A percentile compares a stretch with the other conserved stretches of the same genome.
These are phyloP conservation scores for Aspergillus sp. DNA, from an alignment of 2,329 filamentous ascomycete genomes.

Conservation along the genomic window DNA sequence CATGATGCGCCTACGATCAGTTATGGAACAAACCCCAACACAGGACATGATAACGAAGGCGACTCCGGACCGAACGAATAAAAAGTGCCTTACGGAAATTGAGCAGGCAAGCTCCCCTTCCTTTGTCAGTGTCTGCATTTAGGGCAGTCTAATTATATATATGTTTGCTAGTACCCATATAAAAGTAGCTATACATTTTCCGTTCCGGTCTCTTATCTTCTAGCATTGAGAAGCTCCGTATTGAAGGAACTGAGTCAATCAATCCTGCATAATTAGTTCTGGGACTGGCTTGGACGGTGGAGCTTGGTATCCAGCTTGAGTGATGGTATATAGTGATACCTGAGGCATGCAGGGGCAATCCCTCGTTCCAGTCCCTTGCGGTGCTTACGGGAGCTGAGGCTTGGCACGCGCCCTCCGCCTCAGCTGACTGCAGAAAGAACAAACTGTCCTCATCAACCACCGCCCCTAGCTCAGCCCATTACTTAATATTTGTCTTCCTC, in stretches of 20 bases:
- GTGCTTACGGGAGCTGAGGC: slow-evolving; percentile 8
- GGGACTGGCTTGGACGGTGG: no score
- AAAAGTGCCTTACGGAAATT: not conserved
- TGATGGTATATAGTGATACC: not conserved
- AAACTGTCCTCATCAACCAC: slow-evolving; percentile 32
- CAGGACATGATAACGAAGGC: slow-evolving; percentile 3
- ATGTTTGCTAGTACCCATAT: not conserved
- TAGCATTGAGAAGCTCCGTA: no score
- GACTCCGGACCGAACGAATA: not conserved
- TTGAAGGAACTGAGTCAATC: no score
- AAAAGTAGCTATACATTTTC: no score
- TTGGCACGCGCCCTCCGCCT: slow-evolving; percentile 14
- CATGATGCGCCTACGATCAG: slow-evolving; percentile 12
- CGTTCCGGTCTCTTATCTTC: no score
- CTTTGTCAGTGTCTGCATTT: no score
- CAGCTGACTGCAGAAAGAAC: slow-evolving; percentile 30
- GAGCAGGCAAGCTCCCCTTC: not conserved
- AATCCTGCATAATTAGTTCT: no score
- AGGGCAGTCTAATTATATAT: not conserved
- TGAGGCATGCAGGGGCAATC: not conserved
- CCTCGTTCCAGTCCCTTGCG: not conserved
- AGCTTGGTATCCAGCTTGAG: no score
- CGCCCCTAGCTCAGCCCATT: not conserved
- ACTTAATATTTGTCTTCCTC: slow-evolving; percentile 6
- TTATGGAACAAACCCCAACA: slow-evolving; percentile 16